Evolutionary conservation across 306 rosid genomes (phyloP).

Genomic region (Abrus precatorius): DNA sequence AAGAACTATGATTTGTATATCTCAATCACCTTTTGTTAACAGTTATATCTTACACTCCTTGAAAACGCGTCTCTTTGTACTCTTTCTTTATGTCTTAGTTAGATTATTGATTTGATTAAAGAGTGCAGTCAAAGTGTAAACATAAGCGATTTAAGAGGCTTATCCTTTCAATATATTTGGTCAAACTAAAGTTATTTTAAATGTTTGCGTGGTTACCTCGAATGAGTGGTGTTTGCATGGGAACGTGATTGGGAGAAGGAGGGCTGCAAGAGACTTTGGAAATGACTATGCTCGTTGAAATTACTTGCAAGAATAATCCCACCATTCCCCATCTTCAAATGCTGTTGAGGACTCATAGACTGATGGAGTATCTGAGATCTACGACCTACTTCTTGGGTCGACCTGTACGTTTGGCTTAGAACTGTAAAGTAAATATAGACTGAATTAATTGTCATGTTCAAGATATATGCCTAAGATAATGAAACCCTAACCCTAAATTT

Average conservation of each 20-base stretch:
- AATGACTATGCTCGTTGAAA: slow-evolving; percentile 39
- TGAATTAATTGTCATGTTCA: slow-evolving; percentile 1
- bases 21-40: background rate
- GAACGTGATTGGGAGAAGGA: slow-evolving; percentile 42
- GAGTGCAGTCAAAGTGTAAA: too few species aligned
- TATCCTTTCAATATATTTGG: background rate
- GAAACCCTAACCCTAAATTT: slow-evolving; percentile 21
- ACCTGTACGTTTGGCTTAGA: slow-evolving; percentile 40
- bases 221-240: slow-evolving; percentile 28
- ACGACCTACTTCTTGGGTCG: slow-evolving; percentile 27
- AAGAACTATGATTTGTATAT: too few species aligned
- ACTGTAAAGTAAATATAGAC: slow-evolving; percentile 32
- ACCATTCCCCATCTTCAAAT: slow-evolving; percentile 56
- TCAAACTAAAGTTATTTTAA: background rate
- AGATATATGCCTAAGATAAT: background rate
- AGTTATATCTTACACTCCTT: too few species aligned
- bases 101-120: too few species aligned
- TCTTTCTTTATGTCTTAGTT: too few species aligned
- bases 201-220: slow-evolving; percentile 42
- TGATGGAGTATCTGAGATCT: slow-evolving; percentile 27
- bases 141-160: too few species aligned
- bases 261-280: slow-evolving; percentile 40
- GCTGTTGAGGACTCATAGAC: slow-evolving; percentile 38
- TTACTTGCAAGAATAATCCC: slow-evolving; percentile 52
- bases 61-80: too few species aligned